phyloP scores from a whole-genome alignment of 495 filamentous ascomycete genomes.

The Staphylotrichum tortipilum region DNA sequence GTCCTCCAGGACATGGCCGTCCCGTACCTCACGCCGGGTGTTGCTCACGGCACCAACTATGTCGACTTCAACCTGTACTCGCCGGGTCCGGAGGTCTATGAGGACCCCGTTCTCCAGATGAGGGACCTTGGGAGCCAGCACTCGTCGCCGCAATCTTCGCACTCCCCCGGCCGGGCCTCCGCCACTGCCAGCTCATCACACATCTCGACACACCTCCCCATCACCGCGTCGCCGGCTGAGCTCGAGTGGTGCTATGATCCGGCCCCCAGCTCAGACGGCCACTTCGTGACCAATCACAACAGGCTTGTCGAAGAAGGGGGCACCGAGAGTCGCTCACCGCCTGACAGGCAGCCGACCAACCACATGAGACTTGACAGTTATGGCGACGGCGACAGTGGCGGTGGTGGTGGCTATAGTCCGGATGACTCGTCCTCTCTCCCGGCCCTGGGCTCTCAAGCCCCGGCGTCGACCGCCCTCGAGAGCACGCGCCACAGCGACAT shows the following conservation, averaged over 20 bases:
- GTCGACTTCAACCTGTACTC: slow-evolving; percentile 46
- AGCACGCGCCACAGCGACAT: no score
- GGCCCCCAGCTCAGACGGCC: neutral
- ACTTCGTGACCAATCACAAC: neutral
- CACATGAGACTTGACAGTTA: neutral
- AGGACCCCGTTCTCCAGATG: slow-evolving; percentile 27
- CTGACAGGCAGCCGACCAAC: neutral
- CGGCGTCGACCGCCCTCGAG: no score
- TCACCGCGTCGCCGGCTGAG: neutral
- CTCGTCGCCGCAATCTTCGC: slow-evolving; percentile 7
- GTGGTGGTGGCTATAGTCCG: no score
- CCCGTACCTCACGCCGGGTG: slow-evolving; percentile 35
- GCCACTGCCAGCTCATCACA: neutral
- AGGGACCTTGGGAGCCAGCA: slow-evolving; percentile 10
- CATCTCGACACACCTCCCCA: neutral
- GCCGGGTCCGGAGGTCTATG: slow-evolving; percentile 34
- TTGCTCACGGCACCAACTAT: slow-evolving; percentile 35
- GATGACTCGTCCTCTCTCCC: no score
- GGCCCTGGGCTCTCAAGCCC: no score
- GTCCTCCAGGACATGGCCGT: slow-evolving; percentile 21
- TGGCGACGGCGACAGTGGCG: neutral
- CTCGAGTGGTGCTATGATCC: slow-evolving; percentile 5
- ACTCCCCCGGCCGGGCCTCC: neutral
- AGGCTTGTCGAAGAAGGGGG: neutral
- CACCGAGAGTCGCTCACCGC: neutral